Conservation (phyloP, 257 asterid genomes). For the Voacanga thouarsii region DNA sequence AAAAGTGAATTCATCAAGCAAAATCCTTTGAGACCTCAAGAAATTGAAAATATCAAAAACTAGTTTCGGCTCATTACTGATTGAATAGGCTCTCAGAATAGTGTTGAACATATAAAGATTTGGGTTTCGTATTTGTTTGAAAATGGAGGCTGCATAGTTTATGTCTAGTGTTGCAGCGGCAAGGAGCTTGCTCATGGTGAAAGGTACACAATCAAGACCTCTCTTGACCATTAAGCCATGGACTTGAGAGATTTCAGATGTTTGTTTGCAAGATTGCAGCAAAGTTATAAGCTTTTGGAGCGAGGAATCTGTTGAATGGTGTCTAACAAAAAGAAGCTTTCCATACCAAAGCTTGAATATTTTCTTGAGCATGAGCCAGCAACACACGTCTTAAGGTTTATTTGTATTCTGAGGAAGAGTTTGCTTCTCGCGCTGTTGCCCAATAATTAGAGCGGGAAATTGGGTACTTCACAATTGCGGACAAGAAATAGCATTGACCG, state of each 20-base stretch:
- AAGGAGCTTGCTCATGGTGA: conserved; percentile 61
- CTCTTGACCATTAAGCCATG: conserved; percentile 60
- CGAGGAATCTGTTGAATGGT: conserved; percentile 27
- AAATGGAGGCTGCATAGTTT: conserved; percentile 47
- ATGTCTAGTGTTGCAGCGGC: conserved; percentile 45
- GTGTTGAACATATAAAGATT: conserved; percentile 56
- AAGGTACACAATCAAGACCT: conserved; percentile 45
- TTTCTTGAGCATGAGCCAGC: conserved; percentile 5
- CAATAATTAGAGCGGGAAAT: background rate
- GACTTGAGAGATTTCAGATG: conserved; percentile 40
- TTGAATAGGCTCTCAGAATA: conserved; percentile 53
- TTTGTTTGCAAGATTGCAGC: conserved; percentile 46
- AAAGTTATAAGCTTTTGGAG: conserved; percentile 38
- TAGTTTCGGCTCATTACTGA: conserved; percentile 30
- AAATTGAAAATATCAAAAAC: conserved; percentile 44
- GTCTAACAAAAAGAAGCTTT: conserved; percentile 1
- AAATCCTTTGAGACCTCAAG: conserved; percentile 35
- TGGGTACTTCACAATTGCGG: background rate
- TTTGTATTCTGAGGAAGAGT: background rate
- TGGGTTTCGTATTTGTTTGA: conserved; percentile 37
- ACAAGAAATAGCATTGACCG: too few species aligned
- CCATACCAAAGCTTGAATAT: background rate
- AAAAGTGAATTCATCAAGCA: conserved; percentile 51
- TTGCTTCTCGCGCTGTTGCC: too few species aligned
- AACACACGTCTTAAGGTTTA: background rate